Conservation (phyloP, 352 stramenopile genomes). For the Albugo laibachii region DNA sequence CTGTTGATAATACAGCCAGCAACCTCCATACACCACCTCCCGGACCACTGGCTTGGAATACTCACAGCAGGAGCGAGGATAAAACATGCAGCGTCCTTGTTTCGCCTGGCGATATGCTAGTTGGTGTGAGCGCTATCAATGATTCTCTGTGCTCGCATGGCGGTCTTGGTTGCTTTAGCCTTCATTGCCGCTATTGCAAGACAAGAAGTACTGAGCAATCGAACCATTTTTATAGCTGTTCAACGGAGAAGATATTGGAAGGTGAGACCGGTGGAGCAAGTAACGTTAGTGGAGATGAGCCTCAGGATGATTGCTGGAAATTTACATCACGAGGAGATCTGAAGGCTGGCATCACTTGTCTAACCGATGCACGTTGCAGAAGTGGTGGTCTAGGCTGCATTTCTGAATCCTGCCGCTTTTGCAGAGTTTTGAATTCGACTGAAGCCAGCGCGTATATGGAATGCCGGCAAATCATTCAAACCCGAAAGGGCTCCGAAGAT, state of each 20-base stretch:
- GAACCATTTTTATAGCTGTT: neutral
- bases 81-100: neutral
- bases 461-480: neutral
- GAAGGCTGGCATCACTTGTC: constrained; percentile 5
- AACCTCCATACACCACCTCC: neutral
- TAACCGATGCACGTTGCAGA: constrained; percentile 9
- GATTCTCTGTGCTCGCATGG: constrained; percentile 4
- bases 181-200: constrained; percentile 8
- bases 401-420: constrained; percentile 10
- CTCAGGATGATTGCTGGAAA: too few relatives aligned
- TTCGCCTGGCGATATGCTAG: constrained; percentile 1
- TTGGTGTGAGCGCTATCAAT: constrained; percentile 1
- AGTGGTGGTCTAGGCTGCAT: constrained; percentile 12
- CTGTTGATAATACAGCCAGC: neutral
- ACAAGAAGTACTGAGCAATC: constrained; percentile 3
- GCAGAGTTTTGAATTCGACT: constrained; percentile 4
- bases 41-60: neutral
- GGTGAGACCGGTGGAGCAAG: too few relatives aligned
- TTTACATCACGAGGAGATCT: constrained; percentile 5
- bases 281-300: too few relatives aligned
- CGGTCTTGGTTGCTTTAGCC: constrained; percentile 6
- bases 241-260: too few relatives aligned
- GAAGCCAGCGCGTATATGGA: too few relatives aligned
- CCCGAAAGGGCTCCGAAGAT: too few relatives aligned
- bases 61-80: neutral